Percentiles rank a stretch among this genome's conserved stretches.
phyloP scores from a whole-genome alignment of 352 stramenopile species.

The Phytophthora sansomeana region DNA sequence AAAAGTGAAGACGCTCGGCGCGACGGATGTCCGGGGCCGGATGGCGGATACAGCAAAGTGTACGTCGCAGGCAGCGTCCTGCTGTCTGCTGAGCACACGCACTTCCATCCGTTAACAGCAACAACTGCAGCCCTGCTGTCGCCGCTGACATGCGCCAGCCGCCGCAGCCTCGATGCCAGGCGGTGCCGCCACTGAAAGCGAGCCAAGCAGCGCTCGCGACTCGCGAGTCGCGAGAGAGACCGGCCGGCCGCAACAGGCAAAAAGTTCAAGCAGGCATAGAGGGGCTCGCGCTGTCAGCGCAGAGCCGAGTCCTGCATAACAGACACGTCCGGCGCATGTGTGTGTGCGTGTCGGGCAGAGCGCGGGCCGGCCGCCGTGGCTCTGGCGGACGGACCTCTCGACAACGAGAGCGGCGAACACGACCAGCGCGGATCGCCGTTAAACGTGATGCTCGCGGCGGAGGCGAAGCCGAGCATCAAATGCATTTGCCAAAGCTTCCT shows the following conservation, averaged over 20 bases:
- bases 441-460: too few species aligned
- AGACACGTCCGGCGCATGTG: conserved; percentile 8
- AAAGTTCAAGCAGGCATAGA: conserved; percentile 34
- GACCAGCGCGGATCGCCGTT: too few species aligned
- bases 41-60: too few species aligned
- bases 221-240: too few species aligned
- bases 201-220: conserved; percentile 33
- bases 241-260: too few species aligned
- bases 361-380: not conserved
- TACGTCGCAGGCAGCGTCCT: too few species aligned
- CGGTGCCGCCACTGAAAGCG: conserved; percentile 14
- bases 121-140: too few species aligned
- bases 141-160: too few species aligned
- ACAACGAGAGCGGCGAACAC: not conserved
- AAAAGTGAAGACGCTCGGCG: conserved; percentile 1
- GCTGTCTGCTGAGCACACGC: too few species aligned
- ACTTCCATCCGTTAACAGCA: too few species aligned
- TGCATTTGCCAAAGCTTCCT: not conserved
- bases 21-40: not conserved
- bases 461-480: too few species aligned
- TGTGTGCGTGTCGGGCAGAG: not conserved
- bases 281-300: conserved; percentile 21
- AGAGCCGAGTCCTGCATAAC: conserved; percentile 21
- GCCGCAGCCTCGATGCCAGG: not conserved
- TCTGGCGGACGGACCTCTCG: conserved; percentile 5